phyloP scores from a whole-genome alignment of 345 rosid species.

The Pistacia integerrima region DNA sequence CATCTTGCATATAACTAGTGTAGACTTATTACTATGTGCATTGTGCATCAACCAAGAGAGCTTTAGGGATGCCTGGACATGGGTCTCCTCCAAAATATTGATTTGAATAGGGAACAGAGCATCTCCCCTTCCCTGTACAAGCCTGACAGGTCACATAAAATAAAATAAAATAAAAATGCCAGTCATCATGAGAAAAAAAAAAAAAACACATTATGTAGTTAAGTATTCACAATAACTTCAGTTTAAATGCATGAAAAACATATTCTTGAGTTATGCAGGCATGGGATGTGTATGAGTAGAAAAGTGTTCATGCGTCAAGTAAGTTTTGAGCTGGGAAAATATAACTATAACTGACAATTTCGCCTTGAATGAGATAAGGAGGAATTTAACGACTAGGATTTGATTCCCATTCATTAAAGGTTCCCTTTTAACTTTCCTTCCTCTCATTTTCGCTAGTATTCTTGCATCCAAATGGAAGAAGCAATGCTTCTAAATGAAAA shows the following conservation, averaged over 20 bases:
- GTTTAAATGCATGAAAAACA: background rate
- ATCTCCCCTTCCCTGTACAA: constrained; percentile 31
- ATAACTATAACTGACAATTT: too few relatives aligned
- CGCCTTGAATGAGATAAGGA: too few relatives aligned
- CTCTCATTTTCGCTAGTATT: too few relatives aligned
- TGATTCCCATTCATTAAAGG: too few relatives aligned
- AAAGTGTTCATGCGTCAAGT: background rate
- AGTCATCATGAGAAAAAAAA: background rate
- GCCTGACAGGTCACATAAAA: constrained; percentile 24
- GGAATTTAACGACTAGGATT: too few relatives aligned
- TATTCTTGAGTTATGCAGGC: background rate
- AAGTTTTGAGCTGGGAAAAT: background rate
- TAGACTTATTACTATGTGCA: constrained; percentile 24
- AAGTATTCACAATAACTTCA: background rate
- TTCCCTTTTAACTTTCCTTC: too few relatives aligned
- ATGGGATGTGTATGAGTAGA: background rate
- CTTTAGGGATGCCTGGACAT: constrained; percentile 36
- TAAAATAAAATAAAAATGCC: background rate
- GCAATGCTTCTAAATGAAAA: background rate
- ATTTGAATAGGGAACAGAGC: constrained; percentile 27
- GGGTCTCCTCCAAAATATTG: constrained; percentile 34
- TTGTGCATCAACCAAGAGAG: constrained; percentile 34
- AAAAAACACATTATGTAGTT: background rate
- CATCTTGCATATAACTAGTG: background rate
- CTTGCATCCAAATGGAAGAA: background rate